Evolutionary conservation across 2,329 filamentous ascomycete species (phyloP).

Genomic region (Cercospora nicotianae): DNA sequence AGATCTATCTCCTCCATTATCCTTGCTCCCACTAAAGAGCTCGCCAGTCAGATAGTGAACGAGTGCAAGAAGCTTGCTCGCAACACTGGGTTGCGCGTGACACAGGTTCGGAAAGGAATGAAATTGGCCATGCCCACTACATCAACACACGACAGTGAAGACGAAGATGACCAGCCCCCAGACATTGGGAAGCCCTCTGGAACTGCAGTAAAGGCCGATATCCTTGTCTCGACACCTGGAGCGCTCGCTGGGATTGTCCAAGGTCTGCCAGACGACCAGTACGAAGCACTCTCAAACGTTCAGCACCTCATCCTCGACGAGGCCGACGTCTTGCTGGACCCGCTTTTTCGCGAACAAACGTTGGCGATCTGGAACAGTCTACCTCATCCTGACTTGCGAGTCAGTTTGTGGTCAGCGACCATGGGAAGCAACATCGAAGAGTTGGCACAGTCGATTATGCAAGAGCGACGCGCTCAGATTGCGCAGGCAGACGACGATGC

Average conservation of each 20-base stretch:
- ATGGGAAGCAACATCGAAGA: constrained; percentile 92
- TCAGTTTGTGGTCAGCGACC: constrained; percentile 92
- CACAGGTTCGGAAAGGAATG: constrained; percentile 85
- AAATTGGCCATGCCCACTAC: constrained; percentile 52
- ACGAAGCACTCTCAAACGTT: constrained; percentile 54
- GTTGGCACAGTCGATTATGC: constrained; percentile 68
- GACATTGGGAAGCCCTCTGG: constrained; percentile 33
- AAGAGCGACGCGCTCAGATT: constrained; percentile 45
- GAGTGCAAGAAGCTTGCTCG: constrained; percentile 80
- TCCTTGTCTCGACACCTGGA: constrained; percentile 78
- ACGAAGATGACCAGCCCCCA: constrained; percentile 26
- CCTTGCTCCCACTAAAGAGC: constrained; percentile 53
- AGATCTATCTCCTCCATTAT: constrained; percentile 44
- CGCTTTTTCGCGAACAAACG: constrained; percentile 86
- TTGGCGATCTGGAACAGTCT: constrained; percentile 80
- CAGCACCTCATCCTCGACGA: constrained; percentile 82
- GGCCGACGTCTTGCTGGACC: constrained; percentile 89
- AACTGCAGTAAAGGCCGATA: constrained; percentile 67
- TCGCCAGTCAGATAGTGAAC: constrained; percentile 53
- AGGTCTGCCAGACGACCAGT: constrained; percentile 42
- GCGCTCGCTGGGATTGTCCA: constrained; percentile 73
- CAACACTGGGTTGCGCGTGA: constrained; percentile 75
- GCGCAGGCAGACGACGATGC: constrained; percentile 18
- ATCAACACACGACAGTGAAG: constrained; percentile 39
- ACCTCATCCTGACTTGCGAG: constrained; percentile 65